phyloP scores from a whole-genome alignment of 2,329 filamentous ascomycete species.

The Paraphoma chrysanthemicola region DNA sequence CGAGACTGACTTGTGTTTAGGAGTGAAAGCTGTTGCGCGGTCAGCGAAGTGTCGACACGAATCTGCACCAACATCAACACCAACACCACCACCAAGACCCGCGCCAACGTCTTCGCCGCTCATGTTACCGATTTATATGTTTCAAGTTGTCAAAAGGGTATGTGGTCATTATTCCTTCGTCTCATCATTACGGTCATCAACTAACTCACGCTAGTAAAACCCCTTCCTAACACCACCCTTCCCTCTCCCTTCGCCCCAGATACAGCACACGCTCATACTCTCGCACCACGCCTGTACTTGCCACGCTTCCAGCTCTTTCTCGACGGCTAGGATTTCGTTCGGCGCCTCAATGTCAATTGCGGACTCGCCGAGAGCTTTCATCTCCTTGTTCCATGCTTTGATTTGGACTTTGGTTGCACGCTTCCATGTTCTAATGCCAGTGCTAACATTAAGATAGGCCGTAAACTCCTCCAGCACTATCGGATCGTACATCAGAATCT shows the following conservation, averaged over 20 bases:
- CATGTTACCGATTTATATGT: too few species aligned
- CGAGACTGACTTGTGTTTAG: too few species aligned
- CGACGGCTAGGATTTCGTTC: conserved; percentile 28
- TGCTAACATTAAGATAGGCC: conserved; percentile 72
- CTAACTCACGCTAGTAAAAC: conserved; percentile 17
- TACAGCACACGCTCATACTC: conserved; percentile 82
- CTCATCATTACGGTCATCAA: neutral
- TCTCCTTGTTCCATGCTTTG: conserved; percentile 35
- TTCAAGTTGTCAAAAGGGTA: too few species aligned
- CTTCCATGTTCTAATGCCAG: conserved; percentile 27
- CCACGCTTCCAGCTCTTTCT: conserved; percentile 41
- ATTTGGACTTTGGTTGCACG: conserved; percentile 39
- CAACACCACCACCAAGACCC: too few species aligned
- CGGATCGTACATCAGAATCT: conserved; percentile 92
- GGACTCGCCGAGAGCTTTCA: conserved; percentile 20
- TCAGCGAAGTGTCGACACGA: too few species aligned
- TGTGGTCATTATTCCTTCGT: too few species aligned
- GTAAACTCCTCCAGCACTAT: conserved; percentile 87
- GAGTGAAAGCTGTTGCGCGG: too few species aligned
- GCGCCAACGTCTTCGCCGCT: too few species aligned
- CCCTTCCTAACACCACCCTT: conserved; percentile 29
- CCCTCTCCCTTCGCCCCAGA: conserved; percentile 66
- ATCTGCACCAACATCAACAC: too few species aligned
- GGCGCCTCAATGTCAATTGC: conserved; percentile 10
- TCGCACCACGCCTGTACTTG: conserved; percentile 92